Base-by-base conservation (phyloP, 306 rosid genomes). In the Parietaria judaica region DNA sequence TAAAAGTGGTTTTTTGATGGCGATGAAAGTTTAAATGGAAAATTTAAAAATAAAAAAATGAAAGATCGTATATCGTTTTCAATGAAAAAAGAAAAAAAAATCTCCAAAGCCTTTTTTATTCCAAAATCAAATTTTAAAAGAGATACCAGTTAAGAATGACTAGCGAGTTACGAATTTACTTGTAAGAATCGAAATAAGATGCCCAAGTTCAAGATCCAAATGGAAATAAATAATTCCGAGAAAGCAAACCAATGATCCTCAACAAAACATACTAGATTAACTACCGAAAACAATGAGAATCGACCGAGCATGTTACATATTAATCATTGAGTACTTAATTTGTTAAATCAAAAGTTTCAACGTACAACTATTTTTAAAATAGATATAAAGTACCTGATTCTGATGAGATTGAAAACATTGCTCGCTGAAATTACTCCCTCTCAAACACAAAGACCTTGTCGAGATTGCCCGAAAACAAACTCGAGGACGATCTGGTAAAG, bases 391-490 rank as follows among this genome's bases (percentile, higher is more conserved):
- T 74, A 79, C 83, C 74, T 17, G 80, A 79, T 64, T 79, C 77
- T 7, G 80, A 79, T 43, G 80, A 79, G 60, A 59, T 58, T 43
- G 80, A 79, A 63, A 59, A 53, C 83, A 64, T 52, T 56, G 83
- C 63, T 62, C 77, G 67, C 68, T 69, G 45, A 58, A 51, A 64
- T 64, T 68, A 44, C 54, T 66, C 58, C 70, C 67, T 64, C 65
- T 8, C 45, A 41, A 41, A 8, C 11, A 53, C 63, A 68, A 51
- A 52, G 15, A n/a, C 38, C 36, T 57, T 57, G 46, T 36, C 14
- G 74, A 71, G 77, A 67, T 56, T 50, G 72, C 55, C 64, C 67
- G 47, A 68, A 9, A 69, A 60, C 41, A 50, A 59, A 36, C 62
- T 45, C 36, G 68, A 55, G 48, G 74, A 61, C 36, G 76, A 70